Base-by-base conservation (phyloP, 768 basidiomycete species). In the Cystofilobasidium ferigula region DNA sequence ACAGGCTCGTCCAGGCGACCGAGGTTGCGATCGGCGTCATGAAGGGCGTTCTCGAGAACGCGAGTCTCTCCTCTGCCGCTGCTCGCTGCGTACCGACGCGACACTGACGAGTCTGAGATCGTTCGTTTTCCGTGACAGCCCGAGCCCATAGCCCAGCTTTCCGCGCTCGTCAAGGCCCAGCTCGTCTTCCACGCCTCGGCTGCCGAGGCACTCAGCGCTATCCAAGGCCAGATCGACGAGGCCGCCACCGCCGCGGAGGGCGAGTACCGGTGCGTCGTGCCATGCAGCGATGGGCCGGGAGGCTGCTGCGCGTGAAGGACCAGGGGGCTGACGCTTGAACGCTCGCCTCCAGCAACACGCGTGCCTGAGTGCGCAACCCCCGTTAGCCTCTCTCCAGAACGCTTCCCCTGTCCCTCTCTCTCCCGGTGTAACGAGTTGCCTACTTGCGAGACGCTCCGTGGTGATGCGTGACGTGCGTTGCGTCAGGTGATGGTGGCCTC, bases 1-100 rank as follows among this genome's bases (percentile, higher is more conserved):
- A 99, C 75, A 90, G 93, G 76, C 83, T 98, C 36, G 95, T 98
- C 7, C 92, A 93, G 75, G 91, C 60, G 81, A 99, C 95, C 28
- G 95, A 99, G 76, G 87, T 93, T 35, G 94, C 93, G 0, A 95
- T 95, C 71, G 88, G 87, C 2, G 38, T 74, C 16, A 75, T 75
- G 74, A 69, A 73, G 34, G 59, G 89, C n/a, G 94, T 98, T 20
- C 81, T 99, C 43, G 94, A 98, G 72, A 97, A 97, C 77, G 93
- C 95, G 70, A 62, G 87, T 80, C 22, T n/a, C 60, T n/a, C 24
- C 36, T 10, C 14, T 20, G 18, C 3, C 26, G 28, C 48, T 64
- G 62, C 10, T 10, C 24, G 45, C 6, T 43, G 32, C 13, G 6
- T 35, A 12, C 3, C n/a, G 59, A 54, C 63, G 47, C 14, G 10